These are phyloP conservation scores for Aurantiochytrium sp. DNA, from an alignment of 108 stramenopile genomes.

Conservation along the genomic window DNA sequence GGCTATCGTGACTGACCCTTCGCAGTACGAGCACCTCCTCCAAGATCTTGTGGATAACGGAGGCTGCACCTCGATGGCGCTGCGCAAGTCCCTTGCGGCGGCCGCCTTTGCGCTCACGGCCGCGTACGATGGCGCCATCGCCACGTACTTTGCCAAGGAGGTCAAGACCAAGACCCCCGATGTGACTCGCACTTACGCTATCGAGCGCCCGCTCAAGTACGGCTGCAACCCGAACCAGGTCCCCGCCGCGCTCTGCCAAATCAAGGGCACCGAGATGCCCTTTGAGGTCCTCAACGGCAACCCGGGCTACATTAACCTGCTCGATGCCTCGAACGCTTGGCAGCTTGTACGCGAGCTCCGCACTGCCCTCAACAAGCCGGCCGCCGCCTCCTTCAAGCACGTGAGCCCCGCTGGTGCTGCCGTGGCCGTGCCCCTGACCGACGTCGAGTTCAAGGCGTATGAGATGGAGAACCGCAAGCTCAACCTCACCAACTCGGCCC, in stretches of 20 bases:
- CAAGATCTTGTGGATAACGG: conserved; percentile 61
- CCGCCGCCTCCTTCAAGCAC: conserved; percentile 96
- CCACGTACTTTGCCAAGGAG: conserved; percentile 71
- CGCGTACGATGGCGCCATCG: conserved; percentile 83
- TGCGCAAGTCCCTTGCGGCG: conserved; percentile 75
- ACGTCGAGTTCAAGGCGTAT: conserved; percentile 74
- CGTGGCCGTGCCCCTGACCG: conserved; percentile 82
- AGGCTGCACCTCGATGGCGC: conserved; percentile 70
- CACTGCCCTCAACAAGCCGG: conserved; percentile 74
- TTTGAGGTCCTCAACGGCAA: conserved; percentile 79
- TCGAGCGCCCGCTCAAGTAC: conserved; percentile 82
- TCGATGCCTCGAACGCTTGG: conserved; percentile 96
- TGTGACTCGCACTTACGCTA: conserved; percentile 73
- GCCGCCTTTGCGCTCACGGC: conserved; percentile 83
- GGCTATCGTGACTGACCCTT: conserved; percentile 75
- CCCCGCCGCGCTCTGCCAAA: conserved; percentile 66
- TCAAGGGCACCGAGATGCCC: conserved; percentile 59
- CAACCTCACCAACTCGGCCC: conserved; percentile 71
- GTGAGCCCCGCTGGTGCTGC: conserved; percentile 94
- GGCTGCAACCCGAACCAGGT: conserved; percentile 93
- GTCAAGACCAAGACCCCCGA: conserved; percentile 55
- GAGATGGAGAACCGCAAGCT: conserved; percentile 46
- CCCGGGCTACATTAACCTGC: conserved; percentile 96
- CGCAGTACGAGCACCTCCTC: conserved; percentile 74
- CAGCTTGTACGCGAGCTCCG: conserved; percentile 87